A percentile compares a stretch with the other conserved stretches of the same genome.
Conservation (phyloP, 2,329 filamentous ascomycete species). For the Thermothelomyces thermophilus region DNA sequence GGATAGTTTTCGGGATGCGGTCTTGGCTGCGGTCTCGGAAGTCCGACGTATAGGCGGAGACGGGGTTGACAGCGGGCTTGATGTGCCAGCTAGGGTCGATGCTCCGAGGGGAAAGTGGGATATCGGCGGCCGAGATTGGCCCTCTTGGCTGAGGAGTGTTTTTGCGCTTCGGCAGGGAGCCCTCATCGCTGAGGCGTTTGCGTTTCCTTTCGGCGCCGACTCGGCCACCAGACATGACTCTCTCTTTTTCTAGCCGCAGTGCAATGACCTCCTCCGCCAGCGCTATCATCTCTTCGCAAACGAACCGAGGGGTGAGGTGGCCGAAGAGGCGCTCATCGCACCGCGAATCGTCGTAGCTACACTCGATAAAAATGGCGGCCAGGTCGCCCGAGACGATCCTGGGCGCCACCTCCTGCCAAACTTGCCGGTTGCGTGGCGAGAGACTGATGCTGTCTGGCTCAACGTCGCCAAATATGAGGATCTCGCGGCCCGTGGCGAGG, state of each 20-base stretch:
- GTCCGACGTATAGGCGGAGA: constrained; percentile 1
- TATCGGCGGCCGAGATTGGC: constrained; percentile 18
- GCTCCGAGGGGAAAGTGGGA: constrained; percentile 10
- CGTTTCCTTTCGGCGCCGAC: constrained; percentile 41
- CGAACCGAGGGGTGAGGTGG: constrained; percentile 75
- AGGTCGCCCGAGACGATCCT: constrained; percentile 70
- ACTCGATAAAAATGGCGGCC: constrained; percentile 87
- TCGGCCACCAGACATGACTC: constrained; percentile 7
- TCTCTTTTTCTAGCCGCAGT: constrained; percentile 29
- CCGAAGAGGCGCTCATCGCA: constrained; percentile 75
- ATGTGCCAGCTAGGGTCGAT: constrained; percentile 8
- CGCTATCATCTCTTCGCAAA: constrained; percentile 69
- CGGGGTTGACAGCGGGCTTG: background rate
- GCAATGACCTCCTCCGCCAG: constrained; percentile 66
- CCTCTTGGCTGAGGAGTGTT: constrained; percentile 13
- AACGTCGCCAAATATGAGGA: constrained; percentile 92
- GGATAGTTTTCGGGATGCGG: background rate
- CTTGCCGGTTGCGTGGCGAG: constrained; percentile 68
- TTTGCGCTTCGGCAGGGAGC: constrained; percentile 19
- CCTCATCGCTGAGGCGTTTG: constrained; percentile 48
- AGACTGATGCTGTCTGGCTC: constrained; percentile 84
- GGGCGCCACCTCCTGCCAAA: constrained; percentile 85
- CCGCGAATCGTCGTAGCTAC: constrained; percentile 80
- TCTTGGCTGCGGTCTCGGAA: constrained; percentile 19
- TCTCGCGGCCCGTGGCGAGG: constrained; percentile 60